Conservation (phyloP, 345 rosid genomes). For the Acer negundo region DNA sequence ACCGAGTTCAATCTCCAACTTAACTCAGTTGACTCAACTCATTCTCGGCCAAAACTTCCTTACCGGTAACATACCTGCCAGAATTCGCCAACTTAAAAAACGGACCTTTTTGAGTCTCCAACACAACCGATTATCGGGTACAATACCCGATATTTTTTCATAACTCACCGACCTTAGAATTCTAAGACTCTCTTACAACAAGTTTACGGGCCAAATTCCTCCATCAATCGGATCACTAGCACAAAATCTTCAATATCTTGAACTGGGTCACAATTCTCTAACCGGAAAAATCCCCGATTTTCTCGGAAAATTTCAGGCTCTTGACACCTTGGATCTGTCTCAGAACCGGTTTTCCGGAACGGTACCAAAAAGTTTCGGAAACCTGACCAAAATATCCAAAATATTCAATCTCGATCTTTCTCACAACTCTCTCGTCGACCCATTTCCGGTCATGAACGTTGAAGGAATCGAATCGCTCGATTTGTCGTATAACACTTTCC, state of each 20-base stretch:
- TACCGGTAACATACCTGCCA: conserved; percentile 53
- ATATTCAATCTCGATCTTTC: conserved; percentile 79
- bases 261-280: conserved; percentile 59
- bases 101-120: conserved; percentile 34
- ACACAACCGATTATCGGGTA: conserved; percentile 55
- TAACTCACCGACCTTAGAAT: conserved; percentile 43
- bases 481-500: conserved; percentile 60
- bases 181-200: conserved; percentile 50
- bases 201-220: conserved; percentile 65
- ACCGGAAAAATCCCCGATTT: conserved; percentile 60
- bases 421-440: conserved; percentile 56
- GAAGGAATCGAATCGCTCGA: conserved; percentile 81
- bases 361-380: conserved; percentile 59
- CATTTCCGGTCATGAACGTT: conserved; percentile 68
- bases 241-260: conserved; percentile 44
- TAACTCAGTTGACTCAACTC: conserved; percentile 52
- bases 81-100: conserved; percentile 44
- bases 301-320: conserved; percentile 54
- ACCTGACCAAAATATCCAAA: conserved; percentile 82
- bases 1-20: conserved; percentile 52
- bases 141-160: conserved; percentile 57
- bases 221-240: conserved; percentile 50
- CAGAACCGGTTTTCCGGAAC: conserved; percentile 47
- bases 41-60: conserved; percentile 52
- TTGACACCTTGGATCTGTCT: conserved; percentile 72